Evolutionary conservation across 805 yeast species (phyloP), one percentile per base, ranked within the genome.

Genomic region (Nakazawaea wickerhamii): DNA sequence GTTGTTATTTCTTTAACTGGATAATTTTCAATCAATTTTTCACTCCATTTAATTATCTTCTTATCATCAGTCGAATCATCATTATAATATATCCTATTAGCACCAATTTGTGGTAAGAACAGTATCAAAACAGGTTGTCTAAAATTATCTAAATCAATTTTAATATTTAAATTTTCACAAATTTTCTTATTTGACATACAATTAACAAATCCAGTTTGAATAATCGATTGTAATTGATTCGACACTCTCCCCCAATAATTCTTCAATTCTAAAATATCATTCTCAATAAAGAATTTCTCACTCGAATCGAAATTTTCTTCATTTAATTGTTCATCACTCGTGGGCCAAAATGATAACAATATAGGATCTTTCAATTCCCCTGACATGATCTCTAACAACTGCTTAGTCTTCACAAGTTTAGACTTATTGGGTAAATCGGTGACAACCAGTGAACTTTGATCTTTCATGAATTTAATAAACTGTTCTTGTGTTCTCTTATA

Each of bases 301-400:
- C n/a, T n/a, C n/a, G 48, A 52, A 40, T 64, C 62, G 26, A 68
- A 58, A 30, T 59, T 62, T 3, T 55, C 48, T 17, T 43, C 47
- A 40, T 58, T 55, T 52, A 67, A 59, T 43, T 73, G 63, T 22
- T 71, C 58, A 36, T 69, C 66, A 4, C 69, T 58, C 3, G 79
- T 60, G 2, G 90, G 89, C 77, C 84, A 83, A 46, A 84, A 79
- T 13, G 84, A 71, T 3, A 84, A 68, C 48, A 84, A 61, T 41
- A 66, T 59, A 2, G 91, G 85, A 21, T 62, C 60, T 1, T 60
- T 55, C 5, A 55, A 55, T 14, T 71, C 65, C 1, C 87, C 86
- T 0, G 73, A 73, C 8, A 82, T 61, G 4, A 79, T 50, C 11
- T 67, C 58, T 35, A 78, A 44, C 51, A 82, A 54, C 11, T 68